A percentile compares a stretch with the other conserved stretches of the same genome.
These are phyloP conservation scores for Cytospora paraplurivora DNA, from an alignment of 2,329 filamentous ascomycete species.

Conservation along the genomic window DNA sequence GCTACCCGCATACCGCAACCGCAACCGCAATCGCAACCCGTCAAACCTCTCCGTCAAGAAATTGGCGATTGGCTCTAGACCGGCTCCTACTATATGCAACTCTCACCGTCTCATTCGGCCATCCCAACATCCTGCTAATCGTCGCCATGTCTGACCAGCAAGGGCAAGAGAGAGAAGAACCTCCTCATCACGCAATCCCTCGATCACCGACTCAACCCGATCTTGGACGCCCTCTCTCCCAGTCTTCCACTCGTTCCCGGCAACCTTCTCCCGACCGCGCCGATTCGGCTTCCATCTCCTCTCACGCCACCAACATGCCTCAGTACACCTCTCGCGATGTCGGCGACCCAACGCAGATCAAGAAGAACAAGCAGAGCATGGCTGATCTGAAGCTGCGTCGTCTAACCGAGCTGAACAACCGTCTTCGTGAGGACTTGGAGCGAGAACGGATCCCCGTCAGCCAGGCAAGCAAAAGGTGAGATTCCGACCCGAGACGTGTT, in stretches of 20 bases:
- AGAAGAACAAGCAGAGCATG: constrained; percentile 99
- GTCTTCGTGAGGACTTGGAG: constrained; percentile 93
- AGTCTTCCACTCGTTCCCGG: constrained; percentile 29
- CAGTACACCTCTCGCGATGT: constrained; percentile 68
- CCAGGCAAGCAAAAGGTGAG: constrained; percentile 84
- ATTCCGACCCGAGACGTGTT: constrained; percentile 25
- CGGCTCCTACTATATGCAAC: background rate
- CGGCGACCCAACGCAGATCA: constrained; percentile 68
- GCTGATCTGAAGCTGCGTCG: constrained; percentile 96
- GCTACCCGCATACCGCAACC: background rate
- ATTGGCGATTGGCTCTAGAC: constrained; percentile 15
- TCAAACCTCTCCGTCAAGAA: constrained; percentile 27
- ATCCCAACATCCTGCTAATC: constrained; percentile 19
- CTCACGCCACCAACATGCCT: constrained; percentile 54
- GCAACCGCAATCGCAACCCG: background rate
- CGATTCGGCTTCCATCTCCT: constrained; percentile 30
- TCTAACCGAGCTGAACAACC: constrained; percentile 94
- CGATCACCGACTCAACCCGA: constrained; percentile 22
- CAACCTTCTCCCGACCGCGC: constrained; percentile 29
- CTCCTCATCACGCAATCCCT: constrained; percentile 19
- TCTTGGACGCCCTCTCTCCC: constrained; percentile 12
- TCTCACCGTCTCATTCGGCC: constrained; percentile 12
- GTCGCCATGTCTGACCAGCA: constrained; percentile 25
- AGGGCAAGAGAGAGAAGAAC: constrained; percentile 17
- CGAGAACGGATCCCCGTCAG: constrained; percentile 94